phyloP scores from a whole-genome alignment of 805 yeast genomes.

The Grigorovia jiainica region DNA sequence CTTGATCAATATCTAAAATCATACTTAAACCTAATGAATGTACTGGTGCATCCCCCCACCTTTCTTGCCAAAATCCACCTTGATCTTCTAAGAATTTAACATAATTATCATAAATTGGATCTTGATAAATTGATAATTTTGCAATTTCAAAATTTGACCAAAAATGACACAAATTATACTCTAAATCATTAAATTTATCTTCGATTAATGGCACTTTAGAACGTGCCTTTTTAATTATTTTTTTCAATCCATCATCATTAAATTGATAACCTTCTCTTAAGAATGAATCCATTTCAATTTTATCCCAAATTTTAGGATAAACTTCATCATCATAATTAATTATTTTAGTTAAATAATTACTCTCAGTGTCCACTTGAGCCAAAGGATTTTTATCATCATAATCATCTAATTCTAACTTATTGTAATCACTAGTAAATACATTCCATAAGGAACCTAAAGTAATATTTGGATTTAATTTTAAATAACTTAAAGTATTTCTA shows the following conservation, averaged over 20 bases:
- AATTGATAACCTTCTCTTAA: conserved; percentile 9
- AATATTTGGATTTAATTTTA: conserved; percentile 35
- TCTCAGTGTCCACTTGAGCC: not conserved
- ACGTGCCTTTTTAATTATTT: conserved; percentile 32
- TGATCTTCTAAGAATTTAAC: conserved; percentile 58
- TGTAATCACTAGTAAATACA: conserved; percentile 41
- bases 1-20: conserved; percentile 54
- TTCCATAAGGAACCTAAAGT: conserved; percentile 60
- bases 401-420: conserved; percentile 29
- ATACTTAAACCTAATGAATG: conserved; percentile 82
- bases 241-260: conserved; percentile 26
- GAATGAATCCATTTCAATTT: conserved; percentile 26
- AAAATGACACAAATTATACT: conserved; percentile 75
- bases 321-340: conserved; percentile 22
- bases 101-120: conserved; percentile 54
- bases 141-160: conserved; percentile 96
- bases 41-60: conserved; percentile 98
- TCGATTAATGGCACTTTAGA: conserved; percentile 27
- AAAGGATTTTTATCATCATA: conserved; percentile 8
- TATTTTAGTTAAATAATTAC: conserved; percentile 20
- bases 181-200: conserved; percentile 56
- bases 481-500: conserved; percentile 57
- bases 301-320: conserved; percentile 20
- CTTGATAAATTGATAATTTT: conserved; percentile 61
- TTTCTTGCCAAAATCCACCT: conserved; percentile 80